Evolutionary conservation across 495 filamentous ascomycete species (phyloP).

Genomic region (Bacidia gigantensis): DNA sequence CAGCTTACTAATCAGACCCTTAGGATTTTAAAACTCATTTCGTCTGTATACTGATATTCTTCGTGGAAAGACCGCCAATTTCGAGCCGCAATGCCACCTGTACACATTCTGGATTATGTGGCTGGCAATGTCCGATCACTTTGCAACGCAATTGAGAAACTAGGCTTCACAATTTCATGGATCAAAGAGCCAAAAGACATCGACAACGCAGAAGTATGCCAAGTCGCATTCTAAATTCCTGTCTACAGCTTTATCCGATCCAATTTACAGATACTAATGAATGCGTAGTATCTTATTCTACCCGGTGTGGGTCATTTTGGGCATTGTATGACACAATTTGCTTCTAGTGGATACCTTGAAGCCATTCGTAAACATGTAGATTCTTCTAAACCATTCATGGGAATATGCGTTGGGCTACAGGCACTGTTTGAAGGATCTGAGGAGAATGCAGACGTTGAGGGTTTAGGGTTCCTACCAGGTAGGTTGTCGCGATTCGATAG

Average conservation of each 20-base stretch:
- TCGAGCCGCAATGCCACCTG: slow-evolving; percentile 54
- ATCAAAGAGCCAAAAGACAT: slow-evolving; percentile 73
- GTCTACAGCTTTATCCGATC: background rate
- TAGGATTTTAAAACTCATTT: background rate
- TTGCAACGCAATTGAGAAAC: slow-evolving; percentile 91
- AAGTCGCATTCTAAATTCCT: slow-evolving; percentile 2
- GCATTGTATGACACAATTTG: slow-evolving; percentile 76
- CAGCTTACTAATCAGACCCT: too few relatives aligned
- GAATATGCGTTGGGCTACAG: slow-evolving; percentile 90
- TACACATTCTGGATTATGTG: slow-evolving; percentile 80
- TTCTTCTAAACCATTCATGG: slow-evolving; percentile 90
- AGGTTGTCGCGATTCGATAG: slow-evolving; percentile 64
- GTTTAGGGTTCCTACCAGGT: slow-evolving; percentile 60
- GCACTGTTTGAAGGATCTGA: slow-evolving; percentile 75
- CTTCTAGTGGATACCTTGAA: slow-evolving; percentile 62
- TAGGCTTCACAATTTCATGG: slow-evolving; percentile 90
- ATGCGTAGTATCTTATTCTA: slow-evolving; percentile 50
- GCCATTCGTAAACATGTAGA: slow-evolving; percentile 69
- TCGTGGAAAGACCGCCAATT: background rate
- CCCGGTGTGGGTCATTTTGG: slow-evolving; percentile 97
- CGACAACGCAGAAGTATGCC: slow-evolving; percentile 63
- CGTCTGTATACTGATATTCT: background rate
- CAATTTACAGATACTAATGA: too few relatives aligned
- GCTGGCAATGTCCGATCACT: slow-evolving; percentile 87
- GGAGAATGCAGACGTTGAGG: slow-evolving; percentile 55